Base-by-base conservation (phyloP, 2,329 filamentous ascomycete genomes). In the Penicillium expansum region DNA sequence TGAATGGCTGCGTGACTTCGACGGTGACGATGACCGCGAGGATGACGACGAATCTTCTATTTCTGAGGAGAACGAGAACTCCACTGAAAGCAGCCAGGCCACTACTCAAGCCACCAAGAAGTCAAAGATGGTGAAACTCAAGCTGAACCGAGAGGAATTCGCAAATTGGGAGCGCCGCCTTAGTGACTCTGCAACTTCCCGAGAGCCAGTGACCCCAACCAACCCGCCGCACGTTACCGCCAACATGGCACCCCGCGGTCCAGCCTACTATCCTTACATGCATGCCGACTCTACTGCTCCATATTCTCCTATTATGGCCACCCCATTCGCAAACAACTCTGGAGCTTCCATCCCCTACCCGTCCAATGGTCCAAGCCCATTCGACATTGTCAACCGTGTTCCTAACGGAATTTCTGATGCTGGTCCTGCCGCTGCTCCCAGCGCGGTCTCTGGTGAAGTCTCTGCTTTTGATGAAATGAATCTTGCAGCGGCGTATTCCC, bases 101-200 rank as follows among this genome's bases (percentile, higher is more conserved):
- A 52, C 49, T 24, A 11, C 39, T 20, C 49, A 44, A 11, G 30
- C 5, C 5, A 5, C 49, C 6, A 44, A 44, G 29, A 43, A 52
- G 16, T 52, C 49, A n/a, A 52, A 52, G 16, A 35, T 52, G 1
- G 49, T 52, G 18, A 52, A 6, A 7, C 38, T 52, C 4, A 43
- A 44, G 10, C 1, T 52, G 7, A 6, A 10, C 1, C 16, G 9
- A 2, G 38, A 16, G 20, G 18, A 27, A 9, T 16, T 52, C 29
- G 49, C 49, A 20, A 22, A 14, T 14, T 16, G 43, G 18, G 49
- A 44, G 20, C 16, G 2, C 4, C 1, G 18, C 14, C 22, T 52
- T 44, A 10, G 5, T 10, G 5, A 7, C 18, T 47, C 35, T 42
- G 35, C 48, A n/a, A 27, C 29, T 20, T 52, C 20, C 38, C 38